A percentile compares a stretch with the other conserved stretches of the same genome.
Conservation (phyloP, 768 basidiomycete genomes). For the Ramaria sp. region DNA sequence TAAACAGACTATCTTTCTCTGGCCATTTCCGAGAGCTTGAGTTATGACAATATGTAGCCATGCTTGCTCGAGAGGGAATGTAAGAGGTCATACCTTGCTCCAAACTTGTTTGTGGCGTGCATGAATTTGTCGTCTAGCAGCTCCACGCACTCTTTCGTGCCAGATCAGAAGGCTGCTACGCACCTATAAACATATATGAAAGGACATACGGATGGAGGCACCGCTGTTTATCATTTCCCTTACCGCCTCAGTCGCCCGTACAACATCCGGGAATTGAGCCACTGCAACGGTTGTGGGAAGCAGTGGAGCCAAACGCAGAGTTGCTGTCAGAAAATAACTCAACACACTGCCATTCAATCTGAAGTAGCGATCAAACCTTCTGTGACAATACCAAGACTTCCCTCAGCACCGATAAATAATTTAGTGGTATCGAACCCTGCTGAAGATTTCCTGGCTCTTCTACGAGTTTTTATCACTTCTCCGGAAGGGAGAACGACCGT, state of each 20-base stretch:
- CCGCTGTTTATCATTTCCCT: conserved; percentile 63
- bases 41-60: conserved; percentile 44
- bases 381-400: conserved; percentile 77
- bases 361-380: conserved; percentile 41
- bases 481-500: conserved; percentile 86
- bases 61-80: conserved; percentile 26
- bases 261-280: conserved; percentile 70
- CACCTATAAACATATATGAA: neutral
- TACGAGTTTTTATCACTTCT: conserved; percentile 82
- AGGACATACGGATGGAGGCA: conserved; percentile 59
- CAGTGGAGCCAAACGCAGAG: conserved; percentile 70
- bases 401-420: conserved; percentile 75
- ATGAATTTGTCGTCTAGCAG: conserved; percentile 67
- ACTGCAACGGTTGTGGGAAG: conserved; percentile 77
- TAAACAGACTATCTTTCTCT: conserved; percentile 72
- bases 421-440: conserved; percentile 84
- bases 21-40: conserved; percentile 45
- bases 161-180: neutral
- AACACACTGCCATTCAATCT: neutral
- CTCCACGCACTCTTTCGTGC: conserved; percentile 64
- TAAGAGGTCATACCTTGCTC: conserved; percentile 39
- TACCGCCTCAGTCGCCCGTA: conserved; percentile 63
- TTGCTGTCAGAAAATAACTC: conserved; percentile 34
- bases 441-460: conserved; percentile 69
- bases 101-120: conserved; percentile 46